These are phyloP conservation scores for Phytophthora lateralis DNA, from an alignment of 352 stramenopile genomes.

Conservation along the genomic window DNA sequence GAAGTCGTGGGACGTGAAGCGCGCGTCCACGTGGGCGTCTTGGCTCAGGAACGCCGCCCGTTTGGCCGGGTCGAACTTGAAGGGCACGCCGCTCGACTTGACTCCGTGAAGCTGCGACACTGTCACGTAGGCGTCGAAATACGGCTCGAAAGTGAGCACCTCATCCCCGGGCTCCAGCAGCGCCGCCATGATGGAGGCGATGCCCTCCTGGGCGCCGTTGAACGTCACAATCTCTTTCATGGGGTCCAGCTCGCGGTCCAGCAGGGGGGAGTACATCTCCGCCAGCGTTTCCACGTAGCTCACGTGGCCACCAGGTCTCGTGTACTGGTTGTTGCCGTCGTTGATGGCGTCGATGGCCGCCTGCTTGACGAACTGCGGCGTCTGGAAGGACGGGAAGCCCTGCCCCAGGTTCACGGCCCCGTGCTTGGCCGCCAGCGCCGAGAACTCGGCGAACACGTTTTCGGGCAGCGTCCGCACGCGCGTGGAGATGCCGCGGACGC, in stretches of 20 bases:
- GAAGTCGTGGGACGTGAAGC: constrained; percentile 79
- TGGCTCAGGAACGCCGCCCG: constrained; percentile 44
- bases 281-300: constrained; percentile 82
- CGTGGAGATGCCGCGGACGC: constrained; percentile 55
- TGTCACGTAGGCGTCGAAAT: constrained; percentile 92
- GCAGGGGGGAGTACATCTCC: constrained; percentile 77
- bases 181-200: constrained; percentile 80
- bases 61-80: constrained; percentile 62
- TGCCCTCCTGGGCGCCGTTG: constrained; percentile 88
- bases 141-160: constrained; percentile 89
- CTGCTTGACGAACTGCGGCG: constrained; percentile 90
- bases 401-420: constrained; percentile 95
- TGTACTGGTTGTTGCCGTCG: constrained; percentile 90
- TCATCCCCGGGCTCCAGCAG: constrained; percentile 84
- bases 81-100: constrained; percentile 71
- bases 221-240: constrained; percentile 88
- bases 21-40: constrained; percentile 13
- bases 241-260: constrained; percentile 69
- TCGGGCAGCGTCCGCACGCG: constrained; percentile 67
- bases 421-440: constrained; percentile 79
- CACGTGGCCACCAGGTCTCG: constrained; percentile 79
- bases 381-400: constrained; percentile 96
- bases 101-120: constrained; percentile 85
- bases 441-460: constrained; percentile 91
- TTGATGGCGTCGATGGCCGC: constrained; percentile 84